Percentiles rank a stretch among this genome's conserved stretches.
These are phyloP conservation scores for Penicillium verrucosum DNA, from an alignment of 2,329 filamentous ascomycete species.

Conservation along the genomic window DNA sequence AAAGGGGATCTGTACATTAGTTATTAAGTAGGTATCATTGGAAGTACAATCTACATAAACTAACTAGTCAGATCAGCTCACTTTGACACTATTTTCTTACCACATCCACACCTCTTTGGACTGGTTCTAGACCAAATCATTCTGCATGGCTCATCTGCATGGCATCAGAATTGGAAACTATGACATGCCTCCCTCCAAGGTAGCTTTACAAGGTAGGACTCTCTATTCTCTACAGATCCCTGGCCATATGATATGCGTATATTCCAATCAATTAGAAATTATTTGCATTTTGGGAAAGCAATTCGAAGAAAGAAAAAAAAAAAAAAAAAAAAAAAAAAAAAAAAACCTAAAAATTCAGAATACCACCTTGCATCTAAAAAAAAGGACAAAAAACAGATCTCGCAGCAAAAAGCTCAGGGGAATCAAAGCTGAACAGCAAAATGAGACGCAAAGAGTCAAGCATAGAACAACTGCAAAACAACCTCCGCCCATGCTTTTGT, in stretches of 20 bases:
- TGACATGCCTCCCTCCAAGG: not conserved
- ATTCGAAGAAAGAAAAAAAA: not conserved
- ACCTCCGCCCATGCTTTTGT: constrained; percentile 37
- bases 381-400: constrained; percentile 8
- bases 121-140: not conserved
- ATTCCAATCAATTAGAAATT: constrained; percentile 16
- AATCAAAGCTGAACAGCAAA: constrained; percentile 20
- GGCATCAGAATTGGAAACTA: constrained; percentile 9
- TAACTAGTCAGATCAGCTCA: not conserved
- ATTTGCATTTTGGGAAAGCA: constrained; percentile 10
- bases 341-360: constrained; percentile 4
- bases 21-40: no score
- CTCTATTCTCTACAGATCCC: not conserved
- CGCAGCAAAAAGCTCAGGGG: constrained; percentile 16
- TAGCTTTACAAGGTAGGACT: not conserved
- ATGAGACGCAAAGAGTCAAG: constrained; percentile 16
- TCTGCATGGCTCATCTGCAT: constrained; percentile 7
- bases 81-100: not conserved
- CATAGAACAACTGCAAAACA: constrained; percentile 14
- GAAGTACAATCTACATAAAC: not conserved
- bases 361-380: constrained; percentile 19
- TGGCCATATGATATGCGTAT: not conserved
- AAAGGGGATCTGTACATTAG: not conserved
- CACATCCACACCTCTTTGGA: not conserved
- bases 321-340: not conserved